Evolutionary conservation across 2,329 filamentous ascomycete genomes (phyloP), one percentile per base, ranked within the genome.

Genomic region (Exophiala xenobiotica): DNA sequence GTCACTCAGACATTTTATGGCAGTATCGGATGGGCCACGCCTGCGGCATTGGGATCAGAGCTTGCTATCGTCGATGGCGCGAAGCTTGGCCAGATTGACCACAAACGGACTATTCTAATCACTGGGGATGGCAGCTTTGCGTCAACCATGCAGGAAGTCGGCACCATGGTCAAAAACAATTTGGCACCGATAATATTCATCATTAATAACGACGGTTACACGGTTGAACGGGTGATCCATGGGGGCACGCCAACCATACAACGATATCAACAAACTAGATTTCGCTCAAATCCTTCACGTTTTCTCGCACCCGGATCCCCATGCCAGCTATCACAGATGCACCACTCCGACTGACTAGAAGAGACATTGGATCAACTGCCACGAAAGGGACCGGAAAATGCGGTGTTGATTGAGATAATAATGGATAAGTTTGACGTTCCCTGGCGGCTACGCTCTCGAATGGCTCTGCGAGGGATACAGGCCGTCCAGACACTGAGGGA

Each of bases 381-480:
- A 29, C 12, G 12, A 6, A 29, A 0, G 65, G 65, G 1, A n/a
- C 57, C 64, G 48, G 73, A 14, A 6, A 7, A 6, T 6, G 14
- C 14, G 8, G 6, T 7, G 35, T 14, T 19, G 35, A 6, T 38
- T 14, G 35, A 14, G 18, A 8, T 14, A 6, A 14, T 38, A 14
- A 38, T 29, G 26, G 26, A 12, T 31, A 38, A 20, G 26, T 16
- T 35, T 24, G 18, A 22, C 11, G 7, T 31, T 75, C 20, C 65
- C 61, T 16, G 73, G 73, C 1, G 71, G 69, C 41, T 75, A 72
- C 19, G 68, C 56, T 12, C 65, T 62, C 6, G 46, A 70, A 65
- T 58, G 74, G 75, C 7, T 29, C 26, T 29, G 26, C n/a, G n/a
- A n/a, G n/a, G n/a, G n/a, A n/a, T n/a, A n/a, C n/a, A n/a, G n/a